Conservation (phyloP, 805 yeast species). For the Cyberlindnera xylosilytica region DNA sequence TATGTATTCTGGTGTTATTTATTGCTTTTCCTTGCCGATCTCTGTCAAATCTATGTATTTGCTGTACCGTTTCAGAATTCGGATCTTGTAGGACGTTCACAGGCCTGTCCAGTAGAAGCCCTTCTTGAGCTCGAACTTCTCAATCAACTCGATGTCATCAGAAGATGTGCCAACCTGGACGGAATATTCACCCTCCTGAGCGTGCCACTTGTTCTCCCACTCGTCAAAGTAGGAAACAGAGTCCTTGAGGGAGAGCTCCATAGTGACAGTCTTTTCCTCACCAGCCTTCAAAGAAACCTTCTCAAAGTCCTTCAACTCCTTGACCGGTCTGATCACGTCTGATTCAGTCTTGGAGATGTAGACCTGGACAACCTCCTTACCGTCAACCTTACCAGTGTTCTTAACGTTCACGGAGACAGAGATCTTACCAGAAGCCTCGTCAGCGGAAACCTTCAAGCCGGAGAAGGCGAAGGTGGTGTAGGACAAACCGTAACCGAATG, state of each 20-base stretch:
- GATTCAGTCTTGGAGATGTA: constrained; percentile 40
- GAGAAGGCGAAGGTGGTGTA: constrained; percentile 48
- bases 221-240: constrained; percentile 54
- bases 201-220: constrained; percentile 45
- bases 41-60: no score
- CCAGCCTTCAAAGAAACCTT: constrained; percentile 48
- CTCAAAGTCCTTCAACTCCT: constrained; percentile 57
- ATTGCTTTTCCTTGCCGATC: neutral
- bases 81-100: constrained; percentile 1
- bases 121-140: constrained; percentile 22
- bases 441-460: constrained; percentile 33
- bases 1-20: neutral
- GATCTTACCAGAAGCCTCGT: constrained; percentile 26
- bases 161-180: constrained; percentile 45
- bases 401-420: constrained; percentile 37
- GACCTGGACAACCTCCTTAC: constrained; percentile 55
- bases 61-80: no score
- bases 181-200: constrained; percentile 48
- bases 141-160: constrained; percentile 28
- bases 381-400: constrained; percentile 47
- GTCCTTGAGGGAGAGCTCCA: constrained; percentile 43
- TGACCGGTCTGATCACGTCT: constrained; percentile 45
- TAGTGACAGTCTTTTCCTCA: constrained; percentile 34
- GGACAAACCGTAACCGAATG: constrained; percentile 64
- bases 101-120: constrained; percentile 27